A percentile compares a stretch with the other conserved stretches of the same genome.
phyloP scores from a whole-genome alignment of 768 basidiomycete species.

The Suillus luteus region DNA sequence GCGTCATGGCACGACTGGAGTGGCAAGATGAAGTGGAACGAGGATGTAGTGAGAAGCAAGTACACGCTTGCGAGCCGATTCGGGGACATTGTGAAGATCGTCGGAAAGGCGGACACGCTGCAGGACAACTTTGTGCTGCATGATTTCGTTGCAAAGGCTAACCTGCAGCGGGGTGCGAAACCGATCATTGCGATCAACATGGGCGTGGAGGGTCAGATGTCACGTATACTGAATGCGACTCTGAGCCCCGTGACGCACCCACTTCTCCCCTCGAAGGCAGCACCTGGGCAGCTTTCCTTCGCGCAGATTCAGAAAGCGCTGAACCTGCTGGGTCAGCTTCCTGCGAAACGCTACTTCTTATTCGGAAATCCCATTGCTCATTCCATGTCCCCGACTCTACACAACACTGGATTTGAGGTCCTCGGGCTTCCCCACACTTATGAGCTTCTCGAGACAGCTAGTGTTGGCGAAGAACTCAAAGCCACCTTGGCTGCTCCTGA shows the following conservation, averaged over 20 bases:
- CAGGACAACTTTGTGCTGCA: constrained; percentile 82
- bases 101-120: constrained; percentile 76
- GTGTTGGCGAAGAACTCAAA: constrained; percentile 66
- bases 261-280: constrained; percentile 80
- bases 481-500: constrained; percentile 59
- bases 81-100: constrained; percentile 92
- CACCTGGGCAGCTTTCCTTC: constrained; percentile 92
- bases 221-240: constrained; percentile 81
- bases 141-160: constrained; percentile 60
- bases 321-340: constrained; percentile 77
- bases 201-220: constrained; percentile 86
- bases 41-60: constrained; percentile 63
- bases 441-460: constrained; percentile 69
- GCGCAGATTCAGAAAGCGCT: constrained; percentile 82
- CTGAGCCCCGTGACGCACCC: constrained; percentile 93
- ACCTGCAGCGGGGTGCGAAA: constrained; percentile 52
- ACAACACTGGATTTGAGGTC: constrained; percentile 82
- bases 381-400: constrained; percentile 91
- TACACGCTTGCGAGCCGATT: constrained; percentile 63
- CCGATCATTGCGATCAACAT: constrained; percentile 96
- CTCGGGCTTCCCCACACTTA: constrained; percentile 88
- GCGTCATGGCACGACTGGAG: constrained; percentile 97
- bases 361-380: constrained; percentile 88
- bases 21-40: constrained; percentile 81
- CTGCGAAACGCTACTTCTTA: constrained; percentile 75